Percentiles rank a stretch among this genome's conserved stretches.
Conservation (phyloP, 2,329 filamentous ascomycete genomes). For the Aspergillus sp. region DNA sequence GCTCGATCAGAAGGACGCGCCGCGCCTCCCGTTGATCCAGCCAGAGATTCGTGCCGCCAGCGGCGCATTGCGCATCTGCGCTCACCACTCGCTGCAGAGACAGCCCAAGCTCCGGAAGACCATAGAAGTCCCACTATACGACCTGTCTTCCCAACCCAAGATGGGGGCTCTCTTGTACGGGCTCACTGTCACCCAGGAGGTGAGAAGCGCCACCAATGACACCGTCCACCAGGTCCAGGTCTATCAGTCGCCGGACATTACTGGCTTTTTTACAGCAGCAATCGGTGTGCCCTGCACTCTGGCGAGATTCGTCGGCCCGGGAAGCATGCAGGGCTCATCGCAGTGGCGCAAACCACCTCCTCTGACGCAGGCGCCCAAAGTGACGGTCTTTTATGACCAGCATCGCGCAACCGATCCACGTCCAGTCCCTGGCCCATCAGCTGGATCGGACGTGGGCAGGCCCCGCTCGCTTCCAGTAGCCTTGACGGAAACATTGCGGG, state of each 20-base stretch:
- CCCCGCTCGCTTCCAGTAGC: not conserved
- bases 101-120: not conserved
- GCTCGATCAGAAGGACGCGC: not conserved
- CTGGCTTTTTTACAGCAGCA: not conserved
- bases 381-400: not conserved
- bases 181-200: not conserved
- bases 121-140: not conserved
- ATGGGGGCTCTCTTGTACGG: not conserved
- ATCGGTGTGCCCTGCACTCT: not conserved
- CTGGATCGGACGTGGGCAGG: not conserved
- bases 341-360: not conserved
- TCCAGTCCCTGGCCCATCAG: not conserved
- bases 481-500: not conserved
- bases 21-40: constrained; percentile 2
- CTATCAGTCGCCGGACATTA: not conserved
- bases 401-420: not conserved
- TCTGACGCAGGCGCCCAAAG: not conserved
- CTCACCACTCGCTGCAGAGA: constrained; percentile 2
- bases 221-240: not conserved
- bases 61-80: not conserved
- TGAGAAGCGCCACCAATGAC: not conserved
- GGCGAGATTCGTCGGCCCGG: not conserved
- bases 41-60: constrained; percentile 1
- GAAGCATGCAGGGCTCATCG: not conserved
- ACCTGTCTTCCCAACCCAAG: not conserved